Evolutionary conservation across 2,329 filamentous ascomycete species (phyloP), one percentile per base, ranked within the genome.

Genomic region (Simplicillium aogashimaense): DNA sequence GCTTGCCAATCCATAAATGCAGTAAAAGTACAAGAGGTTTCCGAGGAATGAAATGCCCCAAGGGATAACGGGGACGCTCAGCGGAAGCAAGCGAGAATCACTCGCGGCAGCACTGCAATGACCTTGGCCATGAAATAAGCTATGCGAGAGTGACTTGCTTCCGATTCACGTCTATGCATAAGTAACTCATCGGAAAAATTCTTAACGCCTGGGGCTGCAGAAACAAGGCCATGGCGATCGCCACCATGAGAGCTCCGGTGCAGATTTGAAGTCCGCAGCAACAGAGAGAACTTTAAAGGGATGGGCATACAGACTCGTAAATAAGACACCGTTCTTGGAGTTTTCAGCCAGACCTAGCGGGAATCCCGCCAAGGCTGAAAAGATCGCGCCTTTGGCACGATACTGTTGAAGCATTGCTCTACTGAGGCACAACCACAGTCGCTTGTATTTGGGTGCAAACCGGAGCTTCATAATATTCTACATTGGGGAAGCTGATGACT

Each of bases 51-150:
- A 68, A 9, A 62, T 52, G 16, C 54, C 51, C 58, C 67, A 78
- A n/a, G 52, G 50, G 14, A 76, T 73, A 16, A 68, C 56, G 2
- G 73, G 72, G 3, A 63, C 65, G 1, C 65, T 59, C 7, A 77
- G 61, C 78, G 74, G 37, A 77, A 50, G 41, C 66, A 70, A 1
- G 63, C 68, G 7, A 76, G 51, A 0, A 61, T 47, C 58, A 77
- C 72, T 3, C 74, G 61, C 1, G 70, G 68, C 1, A 76, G 16
- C 0, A 72, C 72, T 0, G 66, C 67, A 0, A 75, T 3, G 2
- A 70, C 61, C 52, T 78, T 78, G 29, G 72, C 74, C 2, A 74
- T 31, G 48, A 74, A 78, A 52, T 78, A 78, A 0, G 74, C 69
- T 16, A 66, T 55, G 9, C 71, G 60, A 29, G 69, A 75, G 49